These are phyloP conservation scores for Lachancea sp. DNA, from an alignment of 805 yeast species.

Conservation along the genomic window DNA sequence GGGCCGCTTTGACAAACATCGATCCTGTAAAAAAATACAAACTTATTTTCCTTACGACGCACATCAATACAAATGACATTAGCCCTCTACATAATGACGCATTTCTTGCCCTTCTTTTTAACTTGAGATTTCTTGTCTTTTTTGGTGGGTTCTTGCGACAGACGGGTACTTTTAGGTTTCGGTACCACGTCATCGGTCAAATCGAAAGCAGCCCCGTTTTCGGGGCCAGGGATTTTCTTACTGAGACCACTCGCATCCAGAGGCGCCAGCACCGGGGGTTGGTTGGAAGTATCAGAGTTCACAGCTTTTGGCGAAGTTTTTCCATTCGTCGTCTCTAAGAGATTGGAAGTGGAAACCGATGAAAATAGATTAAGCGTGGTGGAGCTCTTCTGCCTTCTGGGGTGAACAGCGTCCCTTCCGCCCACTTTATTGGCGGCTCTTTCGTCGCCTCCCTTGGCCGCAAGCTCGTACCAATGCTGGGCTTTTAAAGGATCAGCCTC, in stretches of 20 bases:
- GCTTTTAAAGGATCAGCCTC: constrained; percentile 50
- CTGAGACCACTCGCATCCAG: background rate
- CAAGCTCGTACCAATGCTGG: constrained; percentile 66
- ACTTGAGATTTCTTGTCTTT: constrained; percentile 2
- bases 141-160: background rate
- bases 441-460: constrained; percentile 56
- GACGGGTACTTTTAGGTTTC: background rate
- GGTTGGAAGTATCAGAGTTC: background rate
- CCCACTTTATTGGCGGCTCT: constrained; percentile 40
- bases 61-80: no score
- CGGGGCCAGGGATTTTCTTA: background rate
- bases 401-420: background rate
- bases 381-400: constrained; percentile 3
- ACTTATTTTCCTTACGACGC: background rate
- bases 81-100: constrained; percentile 16
- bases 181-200: background rate
- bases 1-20: no score
- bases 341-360: background rate
- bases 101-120: constrained; percentile 12
- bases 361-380: constrained; percentile 6
- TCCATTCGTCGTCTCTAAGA: background rate
- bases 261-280: constrained; percentile 1
- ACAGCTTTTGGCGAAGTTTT: background rate
- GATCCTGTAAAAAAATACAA: background rate
- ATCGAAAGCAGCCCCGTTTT: background rate